These are phyloP conservation scores for Quercus rubra DNA, from an alignment of 306 rosid species.

Conservation along the genomic window DNA sequence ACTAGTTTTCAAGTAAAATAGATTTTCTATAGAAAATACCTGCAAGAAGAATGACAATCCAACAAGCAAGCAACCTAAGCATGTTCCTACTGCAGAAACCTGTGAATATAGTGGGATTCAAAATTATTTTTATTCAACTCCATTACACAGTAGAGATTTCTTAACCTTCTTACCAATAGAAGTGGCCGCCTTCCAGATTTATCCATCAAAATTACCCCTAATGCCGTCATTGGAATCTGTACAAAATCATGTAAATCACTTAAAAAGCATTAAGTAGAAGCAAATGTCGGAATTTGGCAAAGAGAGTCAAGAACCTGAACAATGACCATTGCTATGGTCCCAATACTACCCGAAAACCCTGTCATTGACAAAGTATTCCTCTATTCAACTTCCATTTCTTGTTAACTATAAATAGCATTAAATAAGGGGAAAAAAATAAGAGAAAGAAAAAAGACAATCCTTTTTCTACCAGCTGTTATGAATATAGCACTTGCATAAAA, in stretches of 20 bases:
- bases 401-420: too few species aligned
- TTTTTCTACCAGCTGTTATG: constrained; percentile 60
- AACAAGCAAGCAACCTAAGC: constrained; percentile 3
- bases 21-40: too few species aligned
- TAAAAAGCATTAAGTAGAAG: too few species aligned
- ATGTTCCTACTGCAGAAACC: constrained; percentile 15
- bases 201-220: constrained; percentile 3
- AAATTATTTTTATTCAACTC: too few species aligned
- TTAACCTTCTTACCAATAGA: constrained; percentile 1
- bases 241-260: too few species aligned
- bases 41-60: constrained; percentile 10
- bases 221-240: neutral
- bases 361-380: constrained; percentile 28
- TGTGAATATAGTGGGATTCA: neutral
- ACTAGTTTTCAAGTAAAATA: too few species aligned
- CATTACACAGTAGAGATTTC: neutral
- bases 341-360: constrained; percentile 76
- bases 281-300: too few species aligned
- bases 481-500: constrained; percentile 80
- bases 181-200: constrained; percentile 24
- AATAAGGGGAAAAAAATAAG: too few species aligned
- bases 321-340: constrained; percentile 69
- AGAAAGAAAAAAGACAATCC: too few species aligned
- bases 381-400: too few species aligned
- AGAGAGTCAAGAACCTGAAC: constrained; percentile 57